Percentiles rank a stretch among this genome's conserved stretches.
phyloP scores from a whole-genome alignment of 2,329 filamentous ascomycete genomes.

The Aspergillus texensis region DNA sequence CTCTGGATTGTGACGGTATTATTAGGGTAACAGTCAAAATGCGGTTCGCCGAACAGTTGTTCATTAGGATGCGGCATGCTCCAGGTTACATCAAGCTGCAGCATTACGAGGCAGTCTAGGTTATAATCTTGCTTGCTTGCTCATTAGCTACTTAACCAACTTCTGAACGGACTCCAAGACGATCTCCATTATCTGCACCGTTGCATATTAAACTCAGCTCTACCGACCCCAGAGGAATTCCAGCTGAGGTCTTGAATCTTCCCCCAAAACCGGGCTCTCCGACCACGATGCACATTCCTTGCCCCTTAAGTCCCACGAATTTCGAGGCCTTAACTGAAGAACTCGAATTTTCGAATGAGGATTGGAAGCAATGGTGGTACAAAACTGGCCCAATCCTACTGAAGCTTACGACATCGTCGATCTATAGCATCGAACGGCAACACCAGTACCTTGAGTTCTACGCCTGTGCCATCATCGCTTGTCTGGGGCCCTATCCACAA shows the following conservation, averaged over 20 bases:
- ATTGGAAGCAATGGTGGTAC: not conserved
- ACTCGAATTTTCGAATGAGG: not conserved
- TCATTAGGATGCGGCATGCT: not conserved
- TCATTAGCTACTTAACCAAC: not conserved
- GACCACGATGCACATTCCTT: not conserved
- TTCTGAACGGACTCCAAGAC: not conserved
- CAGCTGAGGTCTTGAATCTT: not conserved
- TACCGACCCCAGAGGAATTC: not conserved
- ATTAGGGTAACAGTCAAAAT: too few relatives aligned
- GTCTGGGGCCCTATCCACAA: constrained; percentile 20
- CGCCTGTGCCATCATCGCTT: constrained; percentile 8
- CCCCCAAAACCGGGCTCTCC: not conserved
- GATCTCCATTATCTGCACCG: not conserved
- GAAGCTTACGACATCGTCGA: not conserved
- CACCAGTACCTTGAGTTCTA: not conserved
- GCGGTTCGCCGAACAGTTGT: too few relatives aligned
- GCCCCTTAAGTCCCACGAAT: not conserved
- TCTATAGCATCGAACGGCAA: constrained; percentile 1
- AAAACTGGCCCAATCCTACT: not conserved
- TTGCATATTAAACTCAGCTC: not conserved
- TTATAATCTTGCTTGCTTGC: not conserved
- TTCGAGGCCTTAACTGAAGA: not conserved
- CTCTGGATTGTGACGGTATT: too few relatives aligned
- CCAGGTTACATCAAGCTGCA: not conserved
- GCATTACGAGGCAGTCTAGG: not conserved